phyloP scores from a whole-genome alignment of 1,284 basidiomycete species.

The Austroboletus olivaceoglutinosus region DNA sequence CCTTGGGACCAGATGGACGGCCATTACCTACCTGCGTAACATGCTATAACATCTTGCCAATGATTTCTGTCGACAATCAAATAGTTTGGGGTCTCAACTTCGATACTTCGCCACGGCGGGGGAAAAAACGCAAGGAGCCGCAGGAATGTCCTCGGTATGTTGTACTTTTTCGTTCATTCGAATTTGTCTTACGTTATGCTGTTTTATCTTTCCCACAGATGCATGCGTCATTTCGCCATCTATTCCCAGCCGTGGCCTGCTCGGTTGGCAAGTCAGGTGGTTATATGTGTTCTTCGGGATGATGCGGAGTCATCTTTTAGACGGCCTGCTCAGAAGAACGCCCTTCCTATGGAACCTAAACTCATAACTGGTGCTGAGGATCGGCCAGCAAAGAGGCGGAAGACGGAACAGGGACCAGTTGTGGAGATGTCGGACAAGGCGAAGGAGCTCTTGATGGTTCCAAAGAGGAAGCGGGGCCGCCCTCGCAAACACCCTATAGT shows the following conservation, averaged over 20 bases:
- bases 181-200: constrained; percentile 20
- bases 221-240: constrained; percentile 73
- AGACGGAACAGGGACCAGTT: constrained; percentile 34
- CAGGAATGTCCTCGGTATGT: constrained; percentile 72
- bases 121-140: constrained; percentile 57
- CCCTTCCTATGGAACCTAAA: constrained; percentile 54
- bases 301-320: constrained; percentile 46
- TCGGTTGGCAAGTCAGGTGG: constrained; percentile 52
- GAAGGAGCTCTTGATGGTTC: constrained; percentile 32
- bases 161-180: constrained; percentile 16
- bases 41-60: constrained; percentile 63
- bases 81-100: constrained; percentile 67
- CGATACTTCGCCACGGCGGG: constrained; percentile 42
- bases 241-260: constrained; percentile 68
- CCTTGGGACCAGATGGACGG: constrained; percentile 53
- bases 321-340: constrained; percentile 48
- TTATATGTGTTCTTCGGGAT: constrained; percentile 46
- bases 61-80: constrained; percentile 68
- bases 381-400: constrained; percentile 44
- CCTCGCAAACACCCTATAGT: constrained; percentile 36
- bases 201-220: constrained; percentile 43
- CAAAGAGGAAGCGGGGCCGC: constrained; percentile 37
- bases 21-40: constrained; percentile 62
- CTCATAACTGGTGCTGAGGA: constrained; percentile 45
- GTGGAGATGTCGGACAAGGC: constrained; percentile 40